Evolutionary conservation across 202 grass and related monocot species (phyloP).

Genomic region (Carex sylvatica): DNA sequence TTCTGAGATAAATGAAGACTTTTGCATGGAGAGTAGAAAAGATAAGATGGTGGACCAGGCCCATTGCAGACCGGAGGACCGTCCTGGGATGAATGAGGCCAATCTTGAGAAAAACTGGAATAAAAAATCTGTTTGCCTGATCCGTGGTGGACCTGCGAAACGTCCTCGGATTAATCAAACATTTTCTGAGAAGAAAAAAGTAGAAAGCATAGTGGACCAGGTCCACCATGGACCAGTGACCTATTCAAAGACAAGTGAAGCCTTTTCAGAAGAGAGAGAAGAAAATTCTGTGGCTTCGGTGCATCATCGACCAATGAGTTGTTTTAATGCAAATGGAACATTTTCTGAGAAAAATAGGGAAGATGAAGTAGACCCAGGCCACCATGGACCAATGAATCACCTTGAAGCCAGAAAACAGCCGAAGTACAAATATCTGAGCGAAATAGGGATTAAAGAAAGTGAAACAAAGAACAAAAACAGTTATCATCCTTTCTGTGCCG

Average conservation of each 20-base stretch:
- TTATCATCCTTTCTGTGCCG: slow-evolving; percentile 10
- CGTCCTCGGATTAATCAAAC: not conserved
- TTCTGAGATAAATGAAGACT: not conserved
- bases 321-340: slow-evolving; percentile 13
- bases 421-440: slow-evolving; percentile 84
- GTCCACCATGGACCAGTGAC: slow-evolving; percentile 15
- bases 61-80: not conserved
- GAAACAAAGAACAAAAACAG: slow-evolving; percentile 44
- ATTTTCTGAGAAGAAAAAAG: slow-evolving; percentile 21
- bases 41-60: slow-evolving; percentile 1
- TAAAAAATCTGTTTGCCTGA: slow-evolving; percentile 6
- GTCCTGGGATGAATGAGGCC: not conserved
- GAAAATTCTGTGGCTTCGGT: slow-evolving; percentile 8
- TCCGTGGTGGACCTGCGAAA: not conserved
- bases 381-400: slow-evolving; percentile 30
- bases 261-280: slow-evolving; percentile 16
- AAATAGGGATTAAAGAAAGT: slow-evolving; percentile 46
- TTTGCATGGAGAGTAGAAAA: slow-evolving; percentile 13
- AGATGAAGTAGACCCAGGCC: not conserved
- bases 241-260: slow-evolving; percentile 11
- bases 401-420: slow-evolving; percentile 54
- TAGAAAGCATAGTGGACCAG: not conserved
- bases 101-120: slow-evolving; percentile 14
- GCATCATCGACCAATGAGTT: slow-evolving; percentile 2
- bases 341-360: slow-evolving; percentile 15